Conservation (phyloP, 768 basidiomycete genomes). For the Leccinum uliginosum region DNA sequence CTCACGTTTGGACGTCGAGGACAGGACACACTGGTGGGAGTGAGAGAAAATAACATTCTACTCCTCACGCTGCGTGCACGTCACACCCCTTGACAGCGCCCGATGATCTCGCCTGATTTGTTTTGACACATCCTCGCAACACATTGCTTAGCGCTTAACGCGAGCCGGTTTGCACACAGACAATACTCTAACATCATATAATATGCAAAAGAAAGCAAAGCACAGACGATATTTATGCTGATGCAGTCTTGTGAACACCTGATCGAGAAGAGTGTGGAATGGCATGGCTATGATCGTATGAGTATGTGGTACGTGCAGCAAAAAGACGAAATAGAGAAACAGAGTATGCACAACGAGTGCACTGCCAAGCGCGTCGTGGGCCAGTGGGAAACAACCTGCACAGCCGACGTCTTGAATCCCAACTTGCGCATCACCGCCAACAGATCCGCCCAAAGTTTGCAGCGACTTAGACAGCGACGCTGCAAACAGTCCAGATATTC, state of each 20-base stretch:
- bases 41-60: not conserved
- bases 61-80: not conserved
- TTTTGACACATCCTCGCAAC: not conserved
- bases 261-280: constrained; percentile 24
- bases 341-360: constrained; percentile 22
- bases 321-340: constrained; percentile 28
- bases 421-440: constrained; percentile 78
- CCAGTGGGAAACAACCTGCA: constrained; percentile 41
- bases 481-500: constrained; percentile 68
- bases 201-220: constrained; percentile 32
- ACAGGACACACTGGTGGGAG: not conserved
- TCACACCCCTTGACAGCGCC: constrained; percentile 15
- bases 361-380: not conserved
- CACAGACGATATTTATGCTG: constrained; percentile 22
- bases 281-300: constrained; percentile 27
- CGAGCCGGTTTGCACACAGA: constrained; percentile 7
- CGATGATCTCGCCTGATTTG: constrained; percentile 18
- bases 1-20: not conserved
- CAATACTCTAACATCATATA: constrained; percentile 42
- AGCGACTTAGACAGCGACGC: constrained; percentile 86
- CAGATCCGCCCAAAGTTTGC: constrained; percentile 81
- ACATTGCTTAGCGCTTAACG: not conserved
- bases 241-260: constrained; percentile 26
- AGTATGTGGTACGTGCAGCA: constrained; percentile 28
- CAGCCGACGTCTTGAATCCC: constrained; percentile 84